Evolutionary conservation across 2,329 filamentous ascomycete genomes (phyloP), one percentile per base, ranked within the genome.

Genomic region (Rhinocladiella similis): DNA sequence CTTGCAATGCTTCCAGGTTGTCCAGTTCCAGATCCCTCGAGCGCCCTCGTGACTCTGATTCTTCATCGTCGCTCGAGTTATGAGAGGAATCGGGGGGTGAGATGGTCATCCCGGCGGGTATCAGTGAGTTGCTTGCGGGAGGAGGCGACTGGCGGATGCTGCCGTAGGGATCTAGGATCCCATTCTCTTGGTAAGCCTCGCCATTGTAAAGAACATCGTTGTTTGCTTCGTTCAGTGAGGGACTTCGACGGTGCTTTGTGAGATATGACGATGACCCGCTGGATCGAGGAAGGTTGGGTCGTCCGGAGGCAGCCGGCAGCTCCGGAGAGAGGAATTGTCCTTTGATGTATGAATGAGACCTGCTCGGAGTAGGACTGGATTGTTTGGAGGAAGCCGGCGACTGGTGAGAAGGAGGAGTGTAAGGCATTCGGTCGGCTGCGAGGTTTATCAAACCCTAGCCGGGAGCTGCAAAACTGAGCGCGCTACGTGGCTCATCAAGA

Each of bases 71-170:
- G 72, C 92, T 91, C 22, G 87, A 92, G 63, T 87, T 89, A 38
- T 83, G 82, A 5, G 83, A 82, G 33, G 92, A 96, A 67, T 97
- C 93, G 9, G 93, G 93, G 35, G 93, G 93, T 0, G 93, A 97
- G 57, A 96, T 89, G 65, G 96, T 84, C 61, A 90, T 91, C 59
- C 90, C 91, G 60, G 85, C 84, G 41, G 91, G 91, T 72, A 96
- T 94, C 62, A 83, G 77, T 57, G 84, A 82, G 74, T 90, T 85
- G 61, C 86, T 90, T 61, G 91, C 75, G 16, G 91, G 90, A n/a
- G 90, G 87, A 14, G 91, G 90, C 47, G 91, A 95, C 72, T 92
- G 89, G 66, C 90, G 85, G 60, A 95, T 77, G 73, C 85, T 90
- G 71, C 78, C 78, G 69, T 78, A 80, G 53, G 76, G 67, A 66